These are phyloP conservation scores for Ophiocordyceps sinensis DNA, from an alignment of 2,329 filamentous ascomycete genomes.

Conservation along the genomic window DNA sequence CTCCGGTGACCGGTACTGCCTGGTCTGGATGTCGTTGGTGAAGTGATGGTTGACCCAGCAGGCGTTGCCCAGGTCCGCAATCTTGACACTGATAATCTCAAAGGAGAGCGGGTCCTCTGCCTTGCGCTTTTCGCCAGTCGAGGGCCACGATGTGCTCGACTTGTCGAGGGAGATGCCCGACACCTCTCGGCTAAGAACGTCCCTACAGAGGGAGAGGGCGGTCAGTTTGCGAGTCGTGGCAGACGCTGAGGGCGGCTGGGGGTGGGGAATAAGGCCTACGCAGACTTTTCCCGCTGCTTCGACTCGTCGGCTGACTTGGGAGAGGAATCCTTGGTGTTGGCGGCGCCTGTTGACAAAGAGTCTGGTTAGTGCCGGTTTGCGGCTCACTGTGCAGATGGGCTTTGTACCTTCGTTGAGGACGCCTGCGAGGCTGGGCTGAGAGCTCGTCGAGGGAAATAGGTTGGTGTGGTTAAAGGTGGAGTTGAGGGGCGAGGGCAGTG, in stretches of 20 bases:
- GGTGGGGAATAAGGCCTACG: slow-evolving; percentile 43
- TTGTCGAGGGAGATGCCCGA: slow-evolving; percentile 91
- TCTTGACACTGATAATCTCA: slow-evolving; percentile 94
- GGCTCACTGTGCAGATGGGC: not conserved
- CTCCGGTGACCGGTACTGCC: slow-evolving; percentile 93
- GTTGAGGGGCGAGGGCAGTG: slow-evolving; percentile 86
- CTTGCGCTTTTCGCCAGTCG: slow-evolving; percentile 46
- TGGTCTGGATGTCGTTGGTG: slow-evolving; percentile 96
- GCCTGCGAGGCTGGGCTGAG: slow-evolving; percentile 67
- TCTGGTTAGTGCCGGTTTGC: not conserved
- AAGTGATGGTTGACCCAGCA: slow-evolving; percentile 99
- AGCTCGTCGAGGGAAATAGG: slow-evolving; percentile 47
- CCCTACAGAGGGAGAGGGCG: slow-evolving; percentile 31
- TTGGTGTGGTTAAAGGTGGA: slow-evolving; percentile 75
- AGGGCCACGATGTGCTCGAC: slow-evolving; percentile 33
- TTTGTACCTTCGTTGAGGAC: slow-evolving; percentile 64
- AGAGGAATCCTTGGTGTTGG: slow-evolving; percentile 26
- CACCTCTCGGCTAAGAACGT: slow-evolving; percentile 81
- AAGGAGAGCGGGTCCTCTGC: slow-evolving; percentile 40
- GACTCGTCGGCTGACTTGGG: slow-evolving; percentile 43
- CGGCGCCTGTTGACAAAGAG: slow-evolving; percentile 12
- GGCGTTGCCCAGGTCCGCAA: slow-evolving; percentile 93
- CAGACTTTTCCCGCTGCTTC: slow-evolving; percentile 80
- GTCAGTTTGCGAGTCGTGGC: not conserved
- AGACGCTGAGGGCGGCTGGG: slow-evolving; percentile 2